Base-by-base conservation (phyloP, 352 stramenopile species). In the Phytophthora pluvialis region DNA sequence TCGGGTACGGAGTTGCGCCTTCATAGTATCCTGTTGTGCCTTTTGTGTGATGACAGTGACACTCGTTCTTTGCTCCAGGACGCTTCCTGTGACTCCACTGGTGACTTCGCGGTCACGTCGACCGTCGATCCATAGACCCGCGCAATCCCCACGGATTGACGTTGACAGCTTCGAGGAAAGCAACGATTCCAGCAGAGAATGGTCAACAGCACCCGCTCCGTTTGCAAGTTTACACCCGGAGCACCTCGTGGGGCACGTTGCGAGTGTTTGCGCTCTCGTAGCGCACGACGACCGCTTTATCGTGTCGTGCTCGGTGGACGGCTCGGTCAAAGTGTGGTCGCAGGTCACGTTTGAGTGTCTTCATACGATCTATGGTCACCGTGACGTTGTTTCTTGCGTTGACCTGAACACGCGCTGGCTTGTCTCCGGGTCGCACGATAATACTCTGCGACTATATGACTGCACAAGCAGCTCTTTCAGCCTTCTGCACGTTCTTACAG, bases 241-340 rank as follows among this genome's bases (percentile, higher is more conserved):
- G 10, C 77, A 83, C 16, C 71, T 93, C 2, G 73, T 88, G 10
- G 84, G 84, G 4, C 84, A 93, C 43, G 72, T 70, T 3, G 84
- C 80, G 4, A 86, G 84, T 50, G 75, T 93, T 49, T 86, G 78
- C 25, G 72, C 77, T 0, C 64, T 93, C 3, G 53, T 82, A 10
- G 66, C 78, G 1, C 60, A 77, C 28, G 81, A 90, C 21, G 75
- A 89, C n/a, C 67, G 66, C 13, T 89, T 83, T 55, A 60, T 93
- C 35, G 76, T 90, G 7, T 89, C 84, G 10, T 77, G 70, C 44
- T 90, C 84, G 6, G 78, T 89, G 18, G 84, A 93, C 40, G 77
- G 75, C 1, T 88, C 80, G 0, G 79, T 91, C 50, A 90, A 90
- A 68, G 54, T 93, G 21, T 93, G 84, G 84, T 90, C 84, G 7